Evolutionary conservation across 805 yeast genomes (phyloP), one percentile per base, ranked within the genome.

Genomic region (Wickerhamomyces subpelliculosus): DNA sequence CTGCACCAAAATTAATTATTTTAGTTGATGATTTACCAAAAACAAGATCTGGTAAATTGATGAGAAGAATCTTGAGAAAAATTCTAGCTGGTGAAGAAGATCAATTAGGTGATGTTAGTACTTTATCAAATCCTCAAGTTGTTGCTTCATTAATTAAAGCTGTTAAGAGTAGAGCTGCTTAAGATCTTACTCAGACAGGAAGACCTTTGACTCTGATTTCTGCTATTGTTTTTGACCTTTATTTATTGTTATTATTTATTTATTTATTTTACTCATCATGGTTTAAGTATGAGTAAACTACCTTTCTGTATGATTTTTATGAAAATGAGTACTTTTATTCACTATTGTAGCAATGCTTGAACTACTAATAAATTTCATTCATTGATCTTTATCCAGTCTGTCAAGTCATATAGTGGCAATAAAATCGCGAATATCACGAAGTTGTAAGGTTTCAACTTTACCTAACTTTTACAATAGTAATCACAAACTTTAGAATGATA

Each of bases 1-100:
- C 93, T 27, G 87, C 90, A 32, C 93, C 93, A 47, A 83, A 83
- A 64, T 61, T 77, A 34, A 80, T 84, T 44, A 68, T 83, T 32
- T 61, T 83, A 38, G 90, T 83, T 37, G 75, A 73, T 51, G 93
- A 83, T 58, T 75, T 83, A 60, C 93, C 93, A 55, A 83, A 83
- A 72, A 83, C 93, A 11, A 78, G 93, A 68, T 80, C 88, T 5
- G 93, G 93, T 56, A 83, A 83, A 67, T 83, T 83, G 51, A 83
- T 83, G 93, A 78, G 93, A 74, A 74, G 93, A 67, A 82, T 83
- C 55, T 71, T 83, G 61, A 75, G 93, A 66, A 83, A 83, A 67
- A 69, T 83, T 43, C 66, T 80, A 35, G 80, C 87, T 34, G 71
- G 78, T 46, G 90, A 83, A 63, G 83, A 81, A 45, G 89, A 83